phyloP scores from a whole-genome alignment of 1,284 basidiomycete species.

The Ceratorhiza oryzae-sativae region DNA sequence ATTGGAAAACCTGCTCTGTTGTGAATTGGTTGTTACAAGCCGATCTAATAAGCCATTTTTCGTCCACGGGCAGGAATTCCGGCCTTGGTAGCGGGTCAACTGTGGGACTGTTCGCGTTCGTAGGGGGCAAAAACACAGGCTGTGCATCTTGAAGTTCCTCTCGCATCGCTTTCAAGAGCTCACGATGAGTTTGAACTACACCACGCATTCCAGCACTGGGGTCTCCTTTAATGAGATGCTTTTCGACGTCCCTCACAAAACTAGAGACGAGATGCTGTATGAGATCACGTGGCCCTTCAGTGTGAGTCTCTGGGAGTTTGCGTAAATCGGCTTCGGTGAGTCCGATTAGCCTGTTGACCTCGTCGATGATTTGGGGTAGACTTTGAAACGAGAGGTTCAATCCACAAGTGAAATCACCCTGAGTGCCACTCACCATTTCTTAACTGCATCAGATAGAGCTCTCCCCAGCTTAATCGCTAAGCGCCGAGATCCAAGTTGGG shows the following conservation, averaged over 20 bases:
- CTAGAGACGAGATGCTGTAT: background rate
- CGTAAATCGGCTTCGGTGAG: background rate
- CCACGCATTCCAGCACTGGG: background rate
- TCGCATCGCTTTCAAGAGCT: background rate
- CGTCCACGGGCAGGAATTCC: background rate
- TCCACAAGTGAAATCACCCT: too few species aligned
- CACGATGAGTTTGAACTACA: background rate
- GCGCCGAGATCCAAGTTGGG: constrained; percentile 63
- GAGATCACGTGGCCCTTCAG: background rate
- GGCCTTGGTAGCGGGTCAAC: background rate
- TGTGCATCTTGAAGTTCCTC: background rate
- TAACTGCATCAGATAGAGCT: constrained; percentile 61
- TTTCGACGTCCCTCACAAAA: constrained; percentile 9
- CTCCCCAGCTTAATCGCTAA: constrained; percentile 62
- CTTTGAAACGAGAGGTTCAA: background rate
- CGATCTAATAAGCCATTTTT: background rate
- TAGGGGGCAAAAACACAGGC: constrained; percentile 7
- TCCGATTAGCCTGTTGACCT: background rate
- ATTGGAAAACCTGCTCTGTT: background rate
- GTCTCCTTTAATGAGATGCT: constrained; percentile 8
- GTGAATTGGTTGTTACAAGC: background rate
- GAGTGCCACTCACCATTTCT: constrained; percentile 61
- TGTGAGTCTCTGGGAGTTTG: background rate
- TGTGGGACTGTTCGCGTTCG: background rate
- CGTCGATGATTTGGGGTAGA: background rate